These are phyloP conservation scores for Candida mesenterica DNA, from an alignment of 1,139 yeast genomes.

Conservation along the genomic window DNA sequence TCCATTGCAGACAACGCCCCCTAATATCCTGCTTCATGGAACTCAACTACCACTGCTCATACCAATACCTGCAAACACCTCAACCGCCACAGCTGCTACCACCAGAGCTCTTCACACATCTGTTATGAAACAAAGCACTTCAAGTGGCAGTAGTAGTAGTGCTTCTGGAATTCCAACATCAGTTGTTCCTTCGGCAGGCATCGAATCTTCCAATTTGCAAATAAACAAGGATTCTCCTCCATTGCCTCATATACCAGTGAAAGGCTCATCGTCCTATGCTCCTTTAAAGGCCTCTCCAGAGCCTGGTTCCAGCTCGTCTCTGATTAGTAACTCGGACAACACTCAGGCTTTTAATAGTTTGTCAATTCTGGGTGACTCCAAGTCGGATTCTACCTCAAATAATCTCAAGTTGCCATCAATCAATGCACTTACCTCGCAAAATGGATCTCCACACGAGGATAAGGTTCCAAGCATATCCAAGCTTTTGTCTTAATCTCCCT, in stretches of 20 bases:
- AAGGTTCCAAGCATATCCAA: conserved; percentile 34
- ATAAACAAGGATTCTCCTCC: conserved; percentile 3
- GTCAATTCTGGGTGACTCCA: conserved; percentile 10
- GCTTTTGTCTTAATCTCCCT: conserved; percentile 18
- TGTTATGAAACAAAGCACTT: conserved; percentile 7
- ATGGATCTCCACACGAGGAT: conserved; percentile 10
- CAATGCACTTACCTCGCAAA: conserved; percentile 14
- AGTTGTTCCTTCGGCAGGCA: conserved; percentile 5
- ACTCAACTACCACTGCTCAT: conserved; percentile 12
- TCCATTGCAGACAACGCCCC: conserved; percentile 3
- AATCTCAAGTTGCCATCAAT: conserved; percentile 26
- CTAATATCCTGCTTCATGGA: conserved; percentile 5
- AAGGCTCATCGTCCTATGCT: conserved; percentile 8
- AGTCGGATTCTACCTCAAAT: not conserved
- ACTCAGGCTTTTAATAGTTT: conserved; percentile 16
- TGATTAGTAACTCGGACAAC: conserved; percentile 7
- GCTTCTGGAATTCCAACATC: conserved; percentile 3
- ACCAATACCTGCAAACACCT: conserved; percentile 15
- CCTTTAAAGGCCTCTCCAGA: conserved; percentile 13
- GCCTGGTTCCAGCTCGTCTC: conserved; percentile 4
- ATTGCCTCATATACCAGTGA: not conserved
- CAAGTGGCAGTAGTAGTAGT: conserved; percentile 1
- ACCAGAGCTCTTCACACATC: conserved; percentile 13
- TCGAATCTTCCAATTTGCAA: conserved; percentile 9
- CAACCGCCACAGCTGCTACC: conserved; percentile 15